Evolutionary conservation across 345 rosid species (phyloP).

Genomic region (Eucalyptus victrix): DNA sequence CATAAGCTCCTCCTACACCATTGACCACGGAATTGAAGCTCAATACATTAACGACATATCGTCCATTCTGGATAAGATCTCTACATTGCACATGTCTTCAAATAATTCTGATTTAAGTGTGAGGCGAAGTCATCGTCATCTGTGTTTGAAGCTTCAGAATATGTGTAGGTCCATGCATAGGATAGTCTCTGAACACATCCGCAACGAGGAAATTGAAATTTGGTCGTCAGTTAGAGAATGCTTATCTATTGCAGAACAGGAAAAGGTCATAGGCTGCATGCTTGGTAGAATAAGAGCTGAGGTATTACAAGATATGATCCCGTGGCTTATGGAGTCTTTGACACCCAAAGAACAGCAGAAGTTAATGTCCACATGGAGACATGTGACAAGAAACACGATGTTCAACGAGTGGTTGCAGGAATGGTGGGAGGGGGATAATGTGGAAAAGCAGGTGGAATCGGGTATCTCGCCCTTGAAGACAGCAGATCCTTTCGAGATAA

Average conservation of each 20-base stretch:
- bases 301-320: conserved; percentile 60
- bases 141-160: conserved; percentile 51
- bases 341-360: conserved; percentile 44
- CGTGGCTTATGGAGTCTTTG: conserved; percentile 62
- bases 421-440: conserved; percentile 58
- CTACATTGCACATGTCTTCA: conserved; percentile 16
- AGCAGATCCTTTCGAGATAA: conserved; percentile 51
- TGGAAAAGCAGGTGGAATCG: conserved; percentile 2
- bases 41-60: conserved; percentile 39
- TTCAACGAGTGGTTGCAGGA: conserved; percentile 77
- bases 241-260: conserved; percentile 63
- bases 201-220: conserved; percentile 65
- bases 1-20: conserved; percentile 47
- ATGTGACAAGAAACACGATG: conserved; percentile 63
- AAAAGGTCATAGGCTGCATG: conserved; percentile 52
- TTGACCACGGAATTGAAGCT: conserved; percentile 58
- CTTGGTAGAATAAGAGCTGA: conserved; percentile 69
- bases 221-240: conserved; percentile 53
- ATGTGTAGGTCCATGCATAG: conserved; percentile 50
- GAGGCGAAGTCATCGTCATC: conserved; percentile 7
- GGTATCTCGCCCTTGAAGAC: conserved; percentile 8
- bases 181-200: conserved; percentile 55
- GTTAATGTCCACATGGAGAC: conserved; percentile 48
- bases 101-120: conserved; percentile 6
- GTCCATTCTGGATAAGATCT: conserved; percentile 50